phyloP scores from a whole-genome alignment of 1,139 yeast species.

The Taphrina communis region DNA sequence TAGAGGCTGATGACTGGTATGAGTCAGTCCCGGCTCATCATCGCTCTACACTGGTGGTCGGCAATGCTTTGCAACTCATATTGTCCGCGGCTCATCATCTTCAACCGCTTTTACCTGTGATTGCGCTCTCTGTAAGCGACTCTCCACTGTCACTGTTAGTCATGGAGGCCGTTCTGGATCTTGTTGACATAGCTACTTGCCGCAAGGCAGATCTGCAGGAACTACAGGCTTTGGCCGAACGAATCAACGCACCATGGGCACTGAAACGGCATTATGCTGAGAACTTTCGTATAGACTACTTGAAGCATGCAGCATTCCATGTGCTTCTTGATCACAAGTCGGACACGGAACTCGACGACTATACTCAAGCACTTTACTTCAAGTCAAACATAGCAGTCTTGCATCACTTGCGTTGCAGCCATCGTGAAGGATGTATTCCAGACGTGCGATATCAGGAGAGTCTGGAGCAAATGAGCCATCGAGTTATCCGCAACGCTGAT shows the following conservation, averaged over 20 bases:
- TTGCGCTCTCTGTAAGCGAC: conserved; percentile 10
- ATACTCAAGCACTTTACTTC: conserved; percentile 12
- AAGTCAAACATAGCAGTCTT: not conserved
- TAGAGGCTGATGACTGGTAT: conserved; percentile 40
- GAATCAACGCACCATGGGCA: conserved; percentile 17
- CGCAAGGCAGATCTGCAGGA: conserved; percentile 25
- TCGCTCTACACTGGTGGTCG: conserved; percentile 20
- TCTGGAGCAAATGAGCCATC: conserved; percentile 3
- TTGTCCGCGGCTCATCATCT: conserved; percentile 2
- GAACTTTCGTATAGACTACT: not conserved
- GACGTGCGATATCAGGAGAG: not conserved
- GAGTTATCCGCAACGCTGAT: conserved; percentile 1
- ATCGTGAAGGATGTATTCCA: not conserved
- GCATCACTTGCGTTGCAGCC: not conserved
- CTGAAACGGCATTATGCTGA: conserved; percentile 9
- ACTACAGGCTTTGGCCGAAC: conserved; percentile 13
- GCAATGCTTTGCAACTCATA: conserved; percentile 36
- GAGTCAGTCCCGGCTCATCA: conserved; percentile 31
- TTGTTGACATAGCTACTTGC: conserved; percentile 9
- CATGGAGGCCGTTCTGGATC: conserved; percentile 8
- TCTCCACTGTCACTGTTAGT: conserved; percentile 16
- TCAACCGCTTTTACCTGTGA: conserved; percentile 28
- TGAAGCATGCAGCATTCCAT: not conserved
- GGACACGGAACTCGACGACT: conserved; percentile 13
- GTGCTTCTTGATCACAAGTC: not conserved